Conservation (phyloP, 2,329 filamentous ascomycete species). For the Daldinia sp. region DNA sequence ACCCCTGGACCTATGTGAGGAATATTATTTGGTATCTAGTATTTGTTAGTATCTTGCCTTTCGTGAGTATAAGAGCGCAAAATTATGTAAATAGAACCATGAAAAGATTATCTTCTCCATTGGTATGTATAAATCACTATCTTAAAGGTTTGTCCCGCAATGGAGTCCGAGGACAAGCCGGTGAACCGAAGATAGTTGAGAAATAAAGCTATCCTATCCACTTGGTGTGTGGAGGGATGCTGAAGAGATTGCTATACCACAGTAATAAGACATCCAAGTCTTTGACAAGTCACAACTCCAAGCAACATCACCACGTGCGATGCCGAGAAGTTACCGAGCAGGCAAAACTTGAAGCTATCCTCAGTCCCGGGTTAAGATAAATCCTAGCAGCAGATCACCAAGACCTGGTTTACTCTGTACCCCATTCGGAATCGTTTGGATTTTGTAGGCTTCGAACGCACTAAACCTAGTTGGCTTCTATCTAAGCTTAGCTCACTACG, state of each 20-base stretch:
- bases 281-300: background rate
- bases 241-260: background rate
- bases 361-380: slow-evolving; percentile 5
- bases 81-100: background rate
- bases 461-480: slow-evolving; percentile 14
- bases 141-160: background rate
- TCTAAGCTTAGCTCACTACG: background rate
- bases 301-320: background rate
- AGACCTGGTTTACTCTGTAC: slow-evolving; percentile 36
- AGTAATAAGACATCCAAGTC: background rate
- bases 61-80: background rate
- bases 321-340: background rate
- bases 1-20: background rate
- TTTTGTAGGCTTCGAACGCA: slow-evolving; percentile 16
- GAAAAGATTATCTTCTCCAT: background rate
- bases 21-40: background rate
- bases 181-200: background rate
- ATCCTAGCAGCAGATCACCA: slow-evolving; percentile 40
- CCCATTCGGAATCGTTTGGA: slow-evolving; percentile 18
- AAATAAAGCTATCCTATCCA: background rate
- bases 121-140: background rate
- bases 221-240: background rate
- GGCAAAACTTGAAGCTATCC: background rate
- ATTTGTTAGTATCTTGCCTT: background rate
- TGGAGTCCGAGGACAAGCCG: background rate